Base-by-base conservation (phyloP, 1,284 basidiomycete genomes). In the Boletus semigastroideus region DNA sequence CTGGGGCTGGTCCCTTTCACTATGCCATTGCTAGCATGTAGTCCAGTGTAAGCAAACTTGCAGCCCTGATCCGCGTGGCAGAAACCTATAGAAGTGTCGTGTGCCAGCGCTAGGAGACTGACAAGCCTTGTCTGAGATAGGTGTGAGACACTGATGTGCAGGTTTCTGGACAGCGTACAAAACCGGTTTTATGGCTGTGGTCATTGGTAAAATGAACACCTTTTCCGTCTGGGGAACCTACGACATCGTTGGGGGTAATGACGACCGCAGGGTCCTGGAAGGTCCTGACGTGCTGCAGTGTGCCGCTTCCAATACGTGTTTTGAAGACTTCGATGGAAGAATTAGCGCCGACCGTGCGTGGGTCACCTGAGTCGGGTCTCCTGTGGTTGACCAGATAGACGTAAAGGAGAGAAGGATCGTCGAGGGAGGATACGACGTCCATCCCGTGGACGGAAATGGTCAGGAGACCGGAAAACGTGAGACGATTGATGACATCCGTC, bases 131-230 rank as follows among this genome's bases (percentile, higher is more conserved):
- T 51, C 55, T 56, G 41, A 16, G 47, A 28, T 13, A 20, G 30
- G 8, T 19, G n/a, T 66, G 41, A 65, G 47, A 49, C 9, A 14
- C 11, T 39, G 42, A 34, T 33, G 4, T 0, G 2, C 13, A 41
- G 13, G 10, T 14, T 12, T 5, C 8, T 31, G 39, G 31, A 45
- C 20, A 27, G 36, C 64, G 44, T 61, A 86, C 86, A 40, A 73
- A 59, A 37, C 82, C 78, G 11, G 73, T 67, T 63, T 84, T 85
- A n/a, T 62, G 57, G n/a, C 70, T 71, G 55, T 81, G 73, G 55
- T 86, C 83, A 59, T 89, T 90, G n/a, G 85, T 85, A 60, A 87
- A 80, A 66, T 80, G 82, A 49, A 88, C 80, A 39, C 77, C 78
- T 56, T 75, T 72, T 14, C 84, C 84, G 53, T 86, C 82, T 3